phyloP scores from a whole-genome alignment of 2,329 filamentous ascomycete genomes.

The Juglanconis oblonga region DNA sequence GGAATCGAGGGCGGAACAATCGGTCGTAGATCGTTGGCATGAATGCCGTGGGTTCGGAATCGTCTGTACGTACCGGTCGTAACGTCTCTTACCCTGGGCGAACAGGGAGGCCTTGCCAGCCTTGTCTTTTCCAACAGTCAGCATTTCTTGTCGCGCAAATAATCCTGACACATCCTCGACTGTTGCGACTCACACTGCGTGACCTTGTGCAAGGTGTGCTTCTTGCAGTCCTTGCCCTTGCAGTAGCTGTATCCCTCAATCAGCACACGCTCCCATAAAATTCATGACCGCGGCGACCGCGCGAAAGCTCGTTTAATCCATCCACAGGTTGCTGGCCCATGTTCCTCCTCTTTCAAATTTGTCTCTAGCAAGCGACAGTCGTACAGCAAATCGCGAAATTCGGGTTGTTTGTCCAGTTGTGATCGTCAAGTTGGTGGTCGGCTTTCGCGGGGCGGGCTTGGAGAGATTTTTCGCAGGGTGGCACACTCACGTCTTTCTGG shows the following conservation, averaged over 20 bases:
- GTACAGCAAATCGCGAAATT: background rate
- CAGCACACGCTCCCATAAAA: constrained; percentile 1
- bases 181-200: constrained; percentile 55
- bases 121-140: constrained; percentile 52
- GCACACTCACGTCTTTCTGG: constrained; percentile 74
- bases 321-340: background rate
- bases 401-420: background rate
- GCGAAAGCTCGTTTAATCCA: constrained; percentile 43
- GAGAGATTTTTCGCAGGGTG: constrained; percentile 66
- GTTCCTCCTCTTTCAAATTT: background rate
- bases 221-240: constrained; percentile 80
- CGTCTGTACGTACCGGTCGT: constrained; percentile 61
- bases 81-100: constrained; percentile 96
- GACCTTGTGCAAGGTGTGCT: constrained; percentile 77
- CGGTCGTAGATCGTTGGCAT: background rate
- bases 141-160: background rate
- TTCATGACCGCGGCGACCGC: constrained; percentile 3
- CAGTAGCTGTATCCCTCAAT: constrained; percentile 51
- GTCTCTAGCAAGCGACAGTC: background rate
- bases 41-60: background rate
- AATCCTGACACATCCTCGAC: background rate
- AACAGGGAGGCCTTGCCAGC: constrained; percentile 45
- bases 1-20: background rate
- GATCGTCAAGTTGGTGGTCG: constrained; percentile 2
- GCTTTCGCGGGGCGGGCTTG: constrained; percentile 84